Evolutionary conservation across 345 rosid genomes (phyloP).

Genomic region (Corchorus capsularis): DNA sequence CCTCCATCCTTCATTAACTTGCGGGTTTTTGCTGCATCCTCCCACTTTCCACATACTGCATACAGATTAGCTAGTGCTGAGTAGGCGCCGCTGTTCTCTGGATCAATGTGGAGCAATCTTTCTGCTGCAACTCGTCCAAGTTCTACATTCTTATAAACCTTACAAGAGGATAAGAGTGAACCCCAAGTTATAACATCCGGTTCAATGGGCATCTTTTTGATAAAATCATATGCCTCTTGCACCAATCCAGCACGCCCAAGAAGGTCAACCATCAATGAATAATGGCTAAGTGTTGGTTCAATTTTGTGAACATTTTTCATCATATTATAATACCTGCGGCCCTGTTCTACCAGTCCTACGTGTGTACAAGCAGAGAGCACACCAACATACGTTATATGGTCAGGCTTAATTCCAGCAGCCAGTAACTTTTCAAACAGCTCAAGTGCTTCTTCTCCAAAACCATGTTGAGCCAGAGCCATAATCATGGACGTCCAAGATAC

Average conservation of each 20-base stretch:
- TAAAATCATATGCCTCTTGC: conserved; percentile 64
- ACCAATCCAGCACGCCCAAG: conserved; percentile 84
- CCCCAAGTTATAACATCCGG: conserved; percentile 91
- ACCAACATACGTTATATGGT: conserved; percentile 88
- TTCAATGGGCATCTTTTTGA: conserved; percentile 68
- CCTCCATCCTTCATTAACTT: conserved; percentile 79
- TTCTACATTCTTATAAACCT: conserved; percentile 67
- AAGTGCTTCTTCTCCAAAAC: conserved; percentile 87
- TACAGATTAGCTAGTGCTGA: conserved; percentile 80
- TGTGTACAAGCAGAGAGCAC: conserved; percentile 91
- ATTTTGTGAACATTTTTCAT: conserved; percentile 65
- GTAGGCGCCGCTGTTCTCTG: conserved; percentile 90
- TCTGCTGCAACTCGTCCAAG: conserved; percentile 76
- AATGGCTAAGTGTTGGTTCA: conserved; percentile 80
- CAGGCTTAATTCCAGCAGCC: conserved; percentile 61
- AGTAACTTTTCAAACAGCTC: conserved; percentile 75
- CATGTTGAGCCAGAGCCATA: conserved; percentile 86
- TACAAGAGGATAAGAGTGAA: conserved; percentile 82
- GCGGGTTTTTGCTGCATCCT: conserved; percentile 70
- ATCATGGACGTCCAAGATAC: conserved; percentile 94
- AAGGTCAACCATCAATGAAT: conserved; percentile 83
- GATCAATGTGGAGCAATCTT: conserved; percentile 67
- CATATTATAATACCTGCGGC: conserved; percentile 56
- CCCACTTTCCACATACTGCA: conserved; percentile 86
- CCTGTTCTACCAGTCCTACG: conserved; percentile 73